Conservation (phyloP, 441 rosid genomes). For the Corymbia citriodora region DNA sequence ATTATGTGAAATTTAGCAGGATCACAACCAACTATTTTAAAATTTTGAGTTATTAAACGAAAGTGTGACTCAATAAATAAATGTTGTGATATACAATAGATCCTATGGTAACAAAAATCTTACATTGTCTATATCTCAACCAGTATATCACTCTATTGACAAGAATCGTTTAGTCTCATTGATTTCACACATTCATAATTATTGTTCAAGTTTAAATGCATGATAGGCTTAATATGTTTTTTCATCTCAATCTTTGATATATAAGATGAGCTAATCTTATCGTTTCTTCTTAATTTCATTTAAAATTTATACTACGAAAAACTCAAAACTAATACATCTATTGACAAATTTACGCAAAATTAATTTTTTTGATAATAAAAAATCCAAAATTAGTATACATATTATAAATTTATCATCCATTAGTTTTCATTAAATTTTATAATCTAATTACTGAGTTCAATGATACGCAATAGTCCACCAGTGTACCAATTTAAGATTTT, state of each 20-base stretch:
- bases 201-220: not conserved
- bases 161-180: not conserved
- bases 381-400: accelerated
- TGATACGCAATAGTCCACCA: accelerated
- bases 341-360: too few relatives aligned
- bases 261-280: not conserved
- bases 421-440: too few relatives aligned
- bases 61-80: not conserved
- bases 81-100: not conserved
- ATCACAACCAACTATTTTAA: not conserved
- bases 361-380: too few relatives aligned
- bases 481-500: accelerated
- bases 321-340: accelerated
- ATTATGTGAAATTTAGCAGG: not conserved
- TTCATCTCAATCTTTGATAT: not conserved
- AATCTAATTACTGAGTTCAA: too few relatives aligned
- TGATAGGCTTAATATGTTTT: not conserved
- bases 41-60: not conserved
- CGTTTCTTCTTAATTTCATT: not conserved
- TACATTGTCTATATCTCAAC: not conserved
- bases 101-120: not conserved
- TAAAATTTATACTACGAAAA: too few relatives aligned
- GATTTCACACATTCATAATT: not conserved
- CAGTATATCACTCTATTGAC: not conserved
- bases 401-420: too few relatives aligned